phyloP scores from a whole-genome alignment of 2,329 filamentous ascomycete species.

The Albifimbria verrucaria region DNA sequence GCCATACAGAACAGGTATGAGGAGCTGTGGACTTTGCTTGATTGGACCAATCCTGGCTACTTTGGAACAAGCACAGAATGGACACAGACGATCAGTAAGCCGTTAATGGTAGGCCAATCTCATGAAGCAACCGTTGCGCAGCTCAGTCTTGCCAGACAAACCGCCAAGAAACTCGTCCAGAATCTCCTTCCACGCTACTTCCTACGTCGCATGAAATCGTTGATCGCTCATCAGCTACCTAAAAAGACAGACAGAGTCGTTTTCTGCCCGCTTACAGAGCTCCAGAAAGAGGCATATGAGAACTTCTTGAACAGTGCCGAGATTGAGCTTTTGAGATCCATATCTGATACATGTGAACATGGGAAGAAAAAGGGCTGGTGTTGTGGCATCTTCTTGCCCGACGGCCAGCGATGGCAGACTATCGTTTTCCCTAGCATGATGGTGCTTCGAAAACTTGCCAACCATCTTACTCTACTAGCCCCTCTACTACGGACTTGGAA shows the following conservation, averaged over 20 bases:
- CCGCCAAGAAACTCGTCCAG: constrained; percentile 78
- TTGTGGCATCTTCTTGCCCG: constrained; percentile 59
- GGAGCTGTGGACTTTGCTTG: constrained; percentile 91
- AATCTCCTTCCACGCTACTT: constrained; percentile 90
- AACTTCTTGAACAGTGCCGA: constrained; percentile 70
- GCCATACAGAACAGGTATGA: constrained; percentile 98
- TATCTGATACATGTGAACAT: constrained; percentile 66
- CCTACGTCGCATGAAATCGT: constrained; percentile 83
- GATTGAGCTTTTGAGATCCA: constrained; percentile 64
- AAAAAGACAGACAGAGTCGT: constrained; percentile 94
- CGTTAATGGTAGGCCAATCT: constrained; percentile 82
- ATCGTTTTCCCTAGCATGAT: constrained; percentile 83
- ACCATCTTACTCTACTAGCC: constrained; percentile 90
- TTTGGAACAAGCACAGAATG: constrained; percentile 67
- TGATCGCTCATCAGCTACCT: constrained; percentile 89
- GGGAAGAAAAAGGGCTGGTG: constrained; percentile 73
- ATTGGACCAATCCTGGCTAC: constrained; percentile 89
- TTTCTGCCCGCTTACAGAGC: constrained; percentile 85
- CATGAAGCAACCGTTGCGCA: constrained; percentile 85
- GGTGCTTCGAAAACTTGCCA: constrained; percentile 81
- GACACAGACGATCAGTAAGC: constrained; percentile 73
- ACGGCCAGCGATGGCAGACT: constrained; percentile 66
- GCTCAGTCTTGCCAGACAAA: constrained; percentile 75
- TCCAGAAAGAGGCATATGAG: constrained; percentile 79
- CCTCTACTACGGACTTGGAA: constrained; percentile 55